Percentiles rank a stretch among this genome's conserved stretches.
Conservation (phyloP, 2,329 filamentous ascomycete species). For the Pseudocercospora eumusae region DNA sequence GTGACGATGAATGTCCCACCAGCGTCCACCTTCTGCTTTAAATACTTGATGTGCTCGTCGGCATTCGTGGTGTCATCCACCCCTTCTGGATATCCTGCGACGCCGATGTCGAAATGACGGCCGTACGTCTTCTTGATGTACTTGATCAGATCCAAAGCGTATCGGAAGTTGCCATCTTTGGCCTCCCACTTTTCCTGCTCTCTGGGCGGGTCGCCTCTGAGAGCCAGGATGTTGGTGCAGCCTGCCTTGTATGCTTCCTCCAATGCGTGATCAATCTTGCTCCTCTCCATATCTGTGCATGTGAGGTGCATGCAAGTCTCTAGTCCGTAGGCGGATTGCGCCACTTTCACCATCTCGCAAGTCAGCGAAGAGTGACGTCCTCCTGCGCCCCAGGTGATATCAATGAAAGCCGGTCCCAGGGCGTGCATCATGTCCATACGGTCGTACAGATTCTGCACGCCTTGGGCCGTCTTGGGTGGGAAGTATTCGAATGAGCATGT, state of each 20-base stretch:
- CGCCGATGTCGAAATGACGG: conserved; percentile 94
- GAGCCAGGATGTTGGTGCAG: conserved; percentile 94
- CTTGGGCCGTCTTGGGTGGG: conserved; percentile 93
- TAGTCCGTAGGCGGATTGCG: conserved; percentile 90
- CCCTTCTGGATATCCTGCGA: conserved; percentile 94
- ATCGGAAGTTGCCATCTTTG: conserved; percentile 76
- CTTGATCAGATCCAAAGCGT: conserved; percentile 85
- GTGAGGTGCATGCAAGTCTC: conserved; percentile 99
- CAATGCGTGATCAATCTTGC: conserved; percentile 87
- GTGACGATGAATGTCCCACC: conserved; percentile 93
- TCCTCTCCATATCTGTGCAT: conserved; percentile 94
- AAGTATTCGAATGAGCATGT: conserved; percentile 99
- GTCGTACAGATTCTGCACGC: conserved; percentile 98
- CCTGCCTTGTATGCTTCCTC: conserved; percentile 88
- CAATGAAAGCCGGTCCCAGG: conserved; percentile 91
- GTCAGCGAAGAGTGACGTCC: conserved; percentile 88
- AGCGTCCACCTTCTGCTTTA: conserved; percentile 96
- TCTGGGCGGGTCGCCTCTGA: conserved; percentile 89
- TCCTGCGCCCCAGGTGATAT: conserved; percentile 97
- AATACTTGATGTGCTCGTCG: conserved; percentile 79
- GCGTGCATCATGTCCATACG: conserved; percentile 99
- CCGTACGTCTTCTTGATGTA: conserved; percentile 79
- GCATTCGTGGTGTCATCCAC: conserved; percentile 90
- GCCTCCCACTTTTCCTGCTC: conserved; percentile 94
- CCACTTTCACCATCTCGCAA: conserved; percentile 95